Evolutionary conservation across 139 green algal genomes (phyloP).

Genomic region (Chara braunii): DNA sequence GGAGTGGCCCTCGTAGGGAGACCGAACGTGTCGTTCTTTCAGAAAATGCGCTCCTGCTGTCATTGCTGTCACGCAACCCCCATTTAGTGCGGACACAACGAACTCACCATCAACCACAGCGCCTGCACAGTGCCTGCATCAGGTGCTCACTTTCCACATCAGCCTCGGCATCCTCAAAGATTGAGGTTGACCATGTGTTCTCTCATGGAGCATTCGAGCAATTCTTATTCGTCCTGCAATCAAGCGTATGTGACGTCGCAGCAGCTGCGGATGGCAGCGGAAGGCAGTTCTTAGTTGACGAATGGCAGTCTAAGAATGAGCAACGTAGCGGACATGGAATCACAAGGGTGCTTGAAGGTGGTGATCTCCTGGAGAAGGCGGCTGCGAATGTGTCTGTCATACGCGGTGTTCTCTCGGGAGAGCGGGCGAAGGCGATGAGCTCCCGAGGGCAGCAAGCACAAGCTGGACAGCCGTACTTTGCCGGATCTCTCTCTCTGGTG

Average conservation of each 20-base stretch:
- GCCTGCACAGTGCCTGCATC: too few relatives aligned
- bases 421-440: constrained; percentile 44
- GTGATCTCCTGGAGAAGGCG: constrained; percentile 83
- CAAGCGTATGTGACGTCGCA: not conserved
- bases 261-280: constrained; percentile 22
- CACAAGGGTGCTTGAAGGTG: constrained; percentile 85
- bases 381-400: constrained; percentile 37
- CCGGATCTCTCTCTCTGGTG: constrained; percentile 84
- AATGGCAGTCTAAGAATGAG: constrained; percentile 12
- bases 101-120: too few relatives aligned
- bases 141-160: too few relatives aligned
- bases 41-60: too few relatives aligned
- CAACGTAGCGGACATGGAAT: constrained; percentile 53
- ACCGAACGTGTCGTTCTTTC: too few relatives aligned
- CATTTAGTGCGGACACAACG: too few relatives aligned
- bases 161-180: too few relatives aligned
- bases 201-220: too few relatives aligned
- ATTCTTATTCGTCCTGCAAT: not conserved
- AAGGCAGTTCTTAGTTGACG: constrained; percentile 7
- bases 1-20: too few relatives aligned
- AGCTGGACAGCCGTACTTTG: constrained; percentile 73
- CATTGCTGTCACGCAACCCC: too few relatives aligned
- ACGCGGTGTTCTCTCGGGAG: constrained; percentile 13
- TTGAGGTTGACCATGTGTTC: too few relatives aligned
- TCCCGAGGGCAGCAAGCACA: constrained; percentile 60